These are phyloP conservation scores for Harringtonia lauricola DNA, from an alignment of 2,329 filamentous ascomycete species.

Conservation along the genomic window DNA sequence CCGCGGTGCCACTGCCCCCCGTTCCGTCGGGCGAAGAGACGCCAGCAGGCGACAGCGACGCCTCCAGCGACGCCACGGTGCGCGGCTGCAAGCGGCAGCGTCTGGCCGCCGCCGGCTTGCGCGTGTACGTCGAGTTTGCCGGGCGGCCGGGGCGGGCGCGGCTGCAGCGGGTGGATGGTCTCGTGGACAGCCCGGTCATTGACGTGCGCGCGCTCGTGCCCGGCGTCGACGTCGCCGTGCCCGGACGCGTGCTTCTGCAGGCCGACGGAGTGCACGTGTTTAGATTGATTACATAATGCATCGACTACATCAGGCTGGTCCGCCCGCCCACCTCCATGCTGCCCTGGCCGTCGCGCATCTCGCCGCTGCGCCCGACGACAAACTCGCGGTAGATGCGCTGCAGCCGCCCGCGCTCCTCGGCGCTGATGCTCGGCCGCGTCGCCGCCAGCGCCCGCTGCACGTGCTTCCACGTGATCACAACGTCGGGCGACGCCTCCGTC, in stretches of 20 bases:
- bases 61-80: not conserved
- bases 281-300: not conserved
- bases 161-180: too few relatives aligned
- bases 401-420: conserved; percentile 63
- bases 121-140: too few relatives aligned
- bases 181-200: too few relatives aligned
- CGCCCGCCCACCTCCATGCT: conserved; percentile 86
- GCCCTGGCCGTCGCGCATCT: conserved; percentile 89
- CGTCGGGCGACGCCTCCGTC: conserved; percentile 36
- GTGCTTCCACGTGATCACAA: conserved; percentile 77
- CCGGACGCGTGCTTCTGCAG: too few relatives aligned
- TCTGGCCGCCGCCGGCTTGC: too few relatives aligned
- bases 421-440: conserved; percentile 75
- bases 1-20: too few relatives aligned
- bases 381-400: conserved; percentile 85
- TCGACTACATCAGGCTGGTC: conserved; percentile 76
- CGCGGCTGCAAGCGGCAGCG: not conserved
- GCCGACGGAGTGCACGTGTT: too few relatives aligned
- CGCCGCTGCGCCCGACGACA: conserved; percentile 81
- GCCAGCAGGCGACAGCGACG: not conserved
- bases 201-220: too few relatives aligned
- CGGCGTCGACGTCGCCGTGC: too few relatives aligned
- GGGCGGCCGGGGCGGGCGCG: too few relatives aligned
- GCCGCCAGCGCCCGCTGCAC: conserved; percentile 63
- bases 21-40: too few relatives aligned